Conservation (phyloP, 2,329 filamentous ascomycete species). For the Colletotrichum euphorbiae region DNA sequence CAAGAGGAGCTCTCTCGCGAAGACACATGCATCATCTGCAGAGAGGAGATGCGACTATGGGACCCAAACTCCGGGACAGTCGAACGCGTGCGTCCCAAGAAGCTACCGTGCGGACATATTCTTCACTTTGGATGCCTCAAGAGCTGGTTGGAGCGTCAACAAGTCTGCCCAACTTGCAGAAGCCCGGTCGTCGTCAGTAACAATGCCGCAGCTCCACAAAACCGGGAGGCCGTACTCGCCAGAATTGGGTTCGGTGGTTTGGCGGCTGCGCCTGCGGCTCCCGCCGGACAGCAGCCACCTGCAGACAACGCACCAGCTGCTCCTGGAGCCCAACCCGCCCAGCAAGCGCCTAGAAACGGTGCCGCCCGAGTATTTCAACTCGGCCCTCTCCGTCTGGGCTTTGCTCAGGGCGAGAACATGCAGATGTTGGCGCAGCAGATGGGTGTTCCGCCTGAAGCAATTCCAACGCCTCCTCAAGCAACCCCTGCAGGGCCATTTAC, state of each 20-base stretch:
- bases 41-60: conserved; percentile 94
- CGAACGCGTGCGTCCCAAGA: conserved; percentile 90
- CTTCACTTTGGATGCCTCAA: conserved; percentile 94
- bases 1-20: conserved; percentile 85
- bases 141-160: conserved; percentile 96
- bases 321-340: conserved; percentile 40
- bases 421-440: conserved; percentile 75
- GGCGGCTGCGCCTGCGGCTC: conserved; percentile 40
- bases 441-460: conserved; percentile 53
- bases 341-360: conserved; percentile 44
- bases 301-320: conserved; percentile 43
- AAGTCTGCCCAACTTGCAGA: conserved; percentile 95
- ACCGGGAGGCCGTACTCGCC: conserved; percentile 51
- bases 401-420: conserved; percentile 78
- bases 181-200: conserved; percentile 78
- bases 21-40: conserved; percentile 96
- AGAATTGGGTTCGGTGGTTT: conserved; percentile 46
- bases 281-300: conserved; percentile 49
- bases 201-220: conserved; percentile 48
- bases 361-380: conserved; percentile 76
- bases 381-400: conserved; percentile 79
- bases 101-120: conserved; percentile 95
- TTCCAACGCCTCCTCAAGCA: conserved; percentile 35
- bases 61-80: conserved; percentile 71
- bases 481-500: conserved; percentile 39